Conservation (phyloP, 1,284 basidiomycete species). For the Coniferiporia sulphurascens region DNA sequence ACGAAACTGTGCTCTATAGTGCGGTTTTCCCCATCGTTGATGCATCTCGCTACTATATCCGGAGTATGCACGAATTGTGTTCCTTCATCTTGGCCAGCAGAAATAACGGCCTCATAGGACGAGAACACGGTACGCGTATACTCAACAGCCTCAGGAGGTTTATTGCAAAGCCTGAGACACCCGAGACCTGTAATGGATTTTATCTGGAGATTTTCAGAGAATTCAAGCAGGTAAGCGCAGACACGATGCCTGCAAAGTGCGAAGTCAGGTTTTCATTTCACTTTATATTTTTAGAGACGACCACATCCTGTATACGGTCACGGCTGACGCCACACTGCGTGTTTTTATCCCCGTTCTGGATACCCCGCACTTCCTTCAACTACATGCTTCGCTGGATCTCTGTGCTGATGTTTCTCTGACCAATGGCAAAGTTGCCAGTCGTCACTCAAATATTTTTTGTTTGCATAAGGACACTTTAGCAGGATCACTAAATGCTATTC, state of each 20-base stretch:
- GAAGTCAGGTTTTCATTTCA: conserved; percentile 4
- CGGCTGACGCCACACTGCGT: conserved; percentile 69
- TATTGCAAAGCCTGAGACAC: conserved; percentile 62
- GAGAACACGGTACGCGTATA: conserved; percentile 58
- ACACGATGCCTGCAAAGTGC: conserved; percentile 5
- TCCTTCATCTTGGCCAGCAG: conserved; percentile 10
- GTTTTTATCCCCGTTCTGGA: conserved; percentile 88
- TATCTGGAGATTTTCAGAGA: conserved; percentile 62
- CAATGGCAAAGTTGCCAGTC: conserved; percentile 22
- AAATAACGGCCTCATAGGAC: conserved; percentile 34
- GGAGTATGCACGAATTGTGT: conserved; percentile 37
- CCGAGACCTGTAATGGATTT: conserved; percentile 60
- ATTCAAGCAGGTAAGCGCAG: conserved; percentile 56
- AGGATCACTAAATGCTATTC: conserved; percentile 39
- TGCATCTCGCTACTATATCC: conserved; percentile 64
- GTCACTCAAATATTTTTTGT: conserved; percentile 53
- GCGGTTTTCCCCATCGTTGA: conserved; percentile 68
- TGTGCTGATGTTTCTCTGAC: conserved; percentile 46
- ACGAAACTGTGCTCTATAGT: conserved; percentile 37
- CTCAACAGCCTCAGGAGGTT: conserved; percentile 65
- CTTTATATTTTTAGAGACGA: conserved; percentile 49
- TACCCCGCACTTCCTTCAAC: conserved; percentile 77
- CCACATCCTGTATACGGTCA: conserved; percentile 71
- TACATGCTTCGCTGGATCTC: conserved; percentile 72
- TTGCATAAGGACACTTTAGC: conserved; percentile 55